These are phyloP conservation scores for Geum urbanum DNA, from an alignment of 306 rosid genomes.

Conservation along the genomic window DNA sequence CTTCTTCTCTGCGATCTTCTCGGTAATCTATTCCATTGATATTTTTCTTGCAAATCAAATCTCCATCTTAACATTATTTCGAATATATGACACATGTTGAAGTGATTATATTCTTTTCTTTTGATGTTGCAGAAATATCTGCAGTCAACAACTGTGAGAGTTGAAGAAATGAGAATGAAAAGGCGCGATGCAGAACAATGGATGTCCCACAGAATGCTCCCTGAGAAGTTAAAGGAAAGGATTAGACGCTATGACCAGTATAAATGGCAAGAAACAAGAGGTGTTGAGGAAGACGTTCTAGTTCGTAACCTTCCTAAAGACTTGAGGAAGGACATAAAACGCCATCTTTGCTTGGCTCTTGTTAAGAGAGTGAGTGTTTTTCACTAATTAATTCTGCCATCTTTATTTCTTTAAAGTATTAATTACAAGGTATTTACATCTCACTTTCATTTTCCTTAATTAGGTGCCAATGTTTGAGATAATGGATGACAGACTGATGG, in stretches of 20 bases:
- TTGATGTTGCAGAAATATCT: constrained; percentile 58
- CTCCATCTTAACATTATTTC: background rate
- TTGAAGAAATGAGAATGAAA: constrained; percentile 82
- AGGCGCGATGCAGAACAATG: constrained; percentile 80
- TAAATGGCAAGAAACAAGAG: constrained; percentile 94
- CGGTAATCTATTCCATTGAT: background rate
- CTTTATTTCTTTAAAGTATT: background rate
- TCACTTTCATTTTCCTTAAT: constrained; percentile 5
- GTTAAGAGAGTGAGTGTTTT: constrained; percentile 53
- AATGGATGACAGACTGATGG: constrained; percentile 68
- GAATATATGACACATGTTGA: background rate
- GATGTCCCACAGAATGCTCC: constrained; percentile 94
- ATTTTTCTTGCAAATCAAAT: background rate
- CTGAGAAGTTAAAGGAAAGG: constrained; percentile 53
- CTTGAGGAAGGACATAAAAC: constrained; percentile 77
- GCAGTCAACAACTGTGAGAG: constrained; percentile 74
- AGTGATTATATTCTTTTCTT: background rate
- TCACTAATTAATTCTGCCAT: constrained; percentile 6
- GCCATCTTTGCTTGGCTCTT: constrained; percentile 70
- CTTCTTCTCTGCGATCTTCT: background rate
- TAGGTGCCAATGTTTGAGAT: constrained; percentile 70
- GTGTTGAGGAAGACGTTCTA: constrained; percentile 71
- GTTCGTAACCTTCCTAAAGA: constrained; percentile 79
- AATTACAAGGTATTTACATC: constrained; percentile 7
- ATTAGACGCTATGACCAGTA: constrained; percentile 72